A percentile compares a stretch with the other conserved stretches of the same genome.
These are phyloP conservation scores for Ophiostoma pallidulum DNA, from an alignment of 2,329 filamentous ascomycete species.

Conservation along the genomic window DNA sequence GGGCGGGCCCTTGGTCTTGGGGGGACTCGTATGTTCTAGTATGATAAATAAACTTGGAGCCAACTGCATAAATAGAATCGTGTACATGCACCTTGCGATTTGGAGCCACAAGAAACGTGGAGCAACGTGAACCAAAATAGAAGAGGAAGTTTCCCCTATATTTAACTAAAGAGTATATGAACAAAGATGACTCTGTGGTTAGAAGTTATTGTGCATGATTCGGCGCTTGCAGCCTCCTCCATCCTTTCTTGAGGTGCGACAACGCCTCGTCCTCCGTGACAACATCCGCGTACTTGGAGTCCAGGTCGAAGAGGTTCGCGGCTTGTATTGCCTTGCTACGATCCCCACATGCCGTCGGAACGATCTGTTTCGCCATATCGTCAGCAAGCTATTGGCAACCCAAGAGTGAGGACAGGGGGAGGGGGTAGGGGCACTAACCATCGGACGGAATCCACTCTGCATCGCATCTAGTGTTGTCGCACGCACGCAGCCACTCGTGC, in stretches of 20 bases:
- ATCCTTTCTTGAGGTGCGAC: background rate
- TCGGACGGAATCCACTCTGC: constrained; percentile 35
- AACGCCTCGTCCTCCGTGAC: background rate
- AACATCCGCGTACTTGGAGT: constrained; percentile 4
- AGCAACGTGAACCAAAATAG: too few species aligned
- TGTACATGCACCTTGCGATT: background rate
- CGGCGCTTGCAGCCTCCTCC: background rate
- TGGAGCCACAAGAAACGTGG: too few species aligned
- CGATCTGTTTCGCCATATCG: constrained; percentile 25
- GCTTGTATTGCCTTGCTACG: constrained; percentile 33
- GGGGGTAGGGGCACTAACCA: constrained; percentile 23
- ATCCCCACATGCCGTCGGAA: constrained; percentile 36
- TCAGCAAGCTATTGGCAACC: background rate
- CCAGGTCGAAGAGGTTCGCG: constrained; percentile 32
- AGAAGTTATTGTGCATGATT: too few species aligned
- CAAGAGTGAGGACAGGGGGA: background rate
- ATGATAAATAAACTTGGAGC: too few species aligned
- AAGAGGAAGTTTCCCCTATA: too few species aligned
- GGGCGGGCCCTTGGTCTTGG: background rate
- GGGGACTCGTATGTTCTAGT: too few species aligned
- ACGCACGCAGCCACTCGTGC: constrained; percentile 37
- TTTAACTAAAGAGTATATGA: too few species aligned
- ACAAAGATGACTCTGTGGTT: too few species aligned
- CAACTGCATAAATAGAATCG: background rate
- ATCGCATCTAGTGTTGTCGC: constrained; percentile 36